Conservation (phyloP, 257 asterid species). For the Jaltomata sinuosa region DNA sequence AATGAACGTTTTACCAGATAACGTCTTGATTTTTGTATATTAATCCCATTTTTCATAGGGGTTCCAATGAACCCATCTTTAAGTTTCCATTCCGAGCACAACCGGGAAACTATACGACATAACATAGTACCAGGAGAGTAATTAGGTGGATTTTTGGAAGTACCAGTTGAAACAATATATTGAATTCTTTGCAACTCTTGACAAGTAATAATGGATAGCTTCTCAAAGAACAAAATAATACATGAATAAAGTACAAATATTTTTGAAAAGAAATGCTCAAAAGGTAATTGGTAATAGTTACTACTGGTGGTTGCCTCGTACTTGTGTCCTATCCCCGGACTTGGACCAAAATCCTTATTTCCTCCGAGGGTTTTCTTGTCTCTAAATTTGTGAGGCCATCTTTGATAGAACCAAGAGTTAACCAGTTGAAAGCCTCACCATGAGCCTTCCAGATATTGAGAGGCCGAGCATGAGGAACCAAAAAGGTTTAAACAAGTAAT, state of each 20-base stretch:
- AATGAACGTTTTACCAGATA: neutral
- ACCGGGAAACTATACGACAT: neutral
- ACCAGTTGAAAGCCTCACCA: no score
- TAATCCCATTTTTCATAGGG: neutral
- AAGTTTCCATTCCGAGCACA: neutral
- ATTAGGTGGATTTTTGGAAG: neutral
- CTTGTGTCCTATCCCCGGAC: no score
- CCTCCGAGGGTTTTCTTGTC: no score
- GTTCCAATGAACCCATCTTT: neutral
- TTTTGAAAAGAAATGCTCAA: neutral
- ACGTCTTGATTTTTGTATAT: neutral
- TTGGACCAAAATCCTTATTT: no score
- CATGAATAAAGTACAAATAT: neutral
- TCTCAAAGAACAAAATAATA: neutral
- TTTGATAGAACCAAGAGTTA: no score
- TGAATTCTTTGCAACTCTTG: neutral
- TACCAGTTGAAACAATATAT: neutral
- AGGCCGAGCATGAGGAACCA: no score
- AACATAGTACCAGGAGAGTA: no score
- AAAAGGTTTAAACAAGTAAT: no score
- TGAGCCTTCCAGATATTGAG: no score
- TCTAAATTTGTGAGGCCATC: no score
- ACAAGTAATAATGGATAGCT: neutral
- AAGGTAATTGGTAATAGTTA: neutral
- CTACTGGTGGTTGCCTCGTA: no score